A percentile compares a stretch with the other conserved stretches of the same genome.
These are phyloP conservation scores for Didymella exigua DNA, from an alignment of 2,329 filamentous ascomycete genomes.

Conservation along the genomic window DNA sequence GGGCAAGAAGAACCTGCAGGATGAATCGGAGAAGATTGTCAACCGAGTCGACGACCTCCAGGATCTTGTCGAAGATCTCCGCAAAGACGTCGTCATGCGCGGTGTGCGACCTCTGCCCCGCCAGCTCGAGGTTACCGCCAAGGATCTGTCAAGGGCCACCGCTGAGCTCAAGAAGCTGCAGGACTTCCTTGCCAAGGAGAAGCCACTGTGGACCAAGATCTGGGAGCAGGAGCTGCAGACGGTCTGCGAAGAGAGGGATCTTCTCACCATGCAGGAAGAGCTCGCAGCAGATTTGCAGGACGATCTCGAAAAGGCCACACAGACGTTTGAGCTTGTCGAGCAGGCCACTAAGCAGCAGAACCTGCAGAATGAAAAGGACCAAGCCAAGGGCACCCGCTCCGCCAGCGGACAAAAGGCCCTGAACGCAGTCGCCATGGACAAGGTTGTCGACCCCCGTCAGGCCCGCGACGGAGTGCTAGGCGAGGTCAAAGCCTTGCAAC, in stretches of 20 bases:
- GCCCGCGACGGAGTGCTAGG: slow-evolving; percentile 92
- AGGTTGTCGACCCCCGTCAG: slow-evolving; percentile 70
- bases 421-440: slow-evolving; percentile 50
- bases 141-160: slow-evolving; percentile 80
- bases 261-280: slow-evolving; percentile 95
- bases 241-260: slow-evolving; percentile 92
- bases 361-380: slow-evolving; percentile 70
- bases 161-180: slow-evolving; percentile 93
- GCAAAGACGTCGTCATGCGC: slow-evolving; percentile 93
- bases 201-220: slow-evolving; percentile 97
- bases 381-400: slow-evolving; percentile 51
- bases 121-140: slow-evolving; percentile 86
- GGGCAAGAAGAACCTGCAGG: slow-evolving; percentile 84
- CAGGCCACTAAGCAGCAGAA: slow-evolving; percentile 97
- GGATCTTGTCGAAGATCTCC: slow-evolving; percentile 92
- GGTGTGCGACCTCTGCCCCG: slow-evolving; percentile 89
- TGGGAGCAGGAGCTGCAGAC: slow-evolving; percentile 98
- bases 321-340: slow-evolving; percentile 94
- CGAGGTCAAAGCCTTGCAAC: slow-evolving; percentile 89
- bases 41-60: slow-evolving; percentile 95
- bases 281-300: slow-evolving; percentile 89
- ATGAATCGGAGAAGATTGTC: slow-evolving; percentile 89
- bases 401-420: slow-evolving; percentile 54
- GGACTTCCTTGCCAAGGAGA: slow-evolving; percentile 88
- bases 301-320: slow-evolving; percentile 90